Evolutionary conservation across 164 flowering plant species (phyloP).

Genomic region (Vitis riparia): DNA sequence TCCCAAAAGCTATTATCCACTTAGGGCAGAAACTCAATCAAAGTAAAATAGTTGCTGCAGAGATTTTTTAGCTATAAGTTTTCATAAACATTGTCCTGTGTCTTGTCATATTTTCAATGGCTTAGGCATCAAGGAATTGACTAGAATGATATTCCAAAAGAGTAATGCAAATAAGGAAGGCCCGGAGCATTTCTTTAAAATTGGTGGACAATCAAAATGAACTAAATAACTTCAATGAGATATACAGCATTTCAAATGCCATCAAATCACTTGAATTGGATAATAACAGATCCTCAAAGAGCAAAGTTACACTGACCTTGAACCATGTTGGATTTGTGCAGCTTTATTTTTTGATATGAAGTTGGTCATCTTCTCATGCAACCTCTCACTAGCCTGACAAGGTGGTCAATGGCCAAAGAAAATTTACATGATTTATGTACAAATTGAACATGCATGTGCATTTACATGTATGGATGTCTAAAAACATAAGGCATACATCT

Average conservation of each 20-base stretch:
- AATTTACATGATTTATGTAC: neutral
- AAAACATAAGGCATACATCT: conserved; percentile 59
- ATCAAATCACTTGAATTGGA: neutral
- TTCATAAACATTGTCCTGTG: too few species aligned
- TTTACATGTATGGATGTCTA: too few species aligned
- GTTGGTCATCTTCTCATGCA: conserved; percentile 87
- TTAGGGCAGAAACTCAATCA: too few species aligned
- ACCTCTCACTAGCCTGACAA: conserved; percentile 85
- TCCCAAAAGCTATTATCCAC: too few species aligned
- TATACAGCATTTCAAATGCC: neutral
- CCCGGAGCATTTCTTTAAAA: neutral
- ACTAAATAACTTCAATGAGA: neutral
- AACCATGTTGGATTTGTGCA: conserved; percentile 83
- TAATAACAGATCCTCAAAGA: neutral
- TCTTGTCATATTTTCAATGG: too few species aligned
- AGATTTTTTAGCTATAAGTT: too few species aligned
- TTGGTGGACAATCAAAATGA: neutral
- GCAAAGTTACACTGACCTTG: conserved; percentile 43
- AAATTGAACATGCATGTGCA: too few species aligned
- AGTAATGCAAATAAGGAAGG: too few species aligned
- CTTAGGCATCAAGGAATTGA: too few species aligned
- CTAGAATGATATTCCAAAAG: too few species aligned
- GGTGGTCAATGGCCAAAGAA: conserved; percentile 20
- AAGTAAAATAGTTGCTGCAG: too few species aligned
- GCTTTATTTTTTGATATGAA: conserved; percentile 94